Evolutionary conservation across 805 yeast genomes (phyloP).

Genomic region (Teunomyces cretensis): DNA sequence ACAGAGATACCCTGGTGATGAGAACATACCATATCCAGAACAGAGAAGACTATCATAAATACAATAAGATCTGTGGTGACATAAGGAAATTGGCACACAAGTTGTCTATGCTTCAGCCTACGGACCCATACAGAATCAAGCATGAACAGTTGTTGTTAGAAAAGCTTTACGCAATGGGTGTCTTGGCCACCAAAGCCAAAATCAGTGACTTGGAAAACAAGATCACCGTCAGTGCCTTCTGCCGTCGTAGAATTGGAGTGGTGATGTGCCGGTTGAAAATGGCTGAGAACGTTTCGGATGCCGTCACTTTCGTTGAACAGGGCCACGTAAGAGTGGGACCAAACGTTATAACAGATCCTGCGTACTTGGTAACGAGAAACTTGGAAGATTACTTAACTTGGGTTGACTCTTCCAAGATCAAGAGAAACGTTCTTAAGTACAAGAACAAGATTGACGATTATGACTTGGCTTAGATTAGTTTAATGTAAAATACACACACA

Average conservation of each 20-base stretch:
- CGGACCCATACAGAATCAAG: conserved; percentile 81
- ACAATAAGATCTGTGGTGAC: conserved; percentile 90
- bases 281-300: conserved; percentile 89
- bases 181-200: conserved; percentile 82
- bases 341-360: conserved; percentile 91
- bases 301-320: conserved; percentile 89
- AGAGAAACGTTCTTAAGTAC: conserved; percentile 81
- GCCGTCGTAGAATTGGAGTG: conserved; percentile 90
- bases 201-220: conserved; percentile 90
- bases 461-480: conserved; percentile 38
- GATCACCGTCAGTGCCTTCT: conserved; percentile 86
- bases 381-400: conserved; percentile 97
- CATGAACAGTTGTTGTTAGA: conserved; percentile 88
- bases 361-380: conserved; percentile 86
- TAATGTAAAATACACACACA: conserved; percentile 4
- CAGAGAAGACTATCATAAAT: conserved; percentile 93
- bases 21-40: conserved; percentile 89
- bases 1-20: conserved; percentile 96
- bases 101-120: conserved; percentile 79
- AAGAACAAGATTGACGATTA: conserved; percentile 69
- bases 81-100: conserved; percentile 84
- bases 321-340: conserved; percentile 99
- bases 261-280: conserved; percentile 92
- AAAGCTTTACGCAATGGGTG: conserved; percentile 85
- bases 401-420: conserved; percentile 96